These are phyloP conservation scores for Oenanthe sinensis DNA, from an alignment of 129 eudicot genomes.

Conservation along the genomic window DNA sequence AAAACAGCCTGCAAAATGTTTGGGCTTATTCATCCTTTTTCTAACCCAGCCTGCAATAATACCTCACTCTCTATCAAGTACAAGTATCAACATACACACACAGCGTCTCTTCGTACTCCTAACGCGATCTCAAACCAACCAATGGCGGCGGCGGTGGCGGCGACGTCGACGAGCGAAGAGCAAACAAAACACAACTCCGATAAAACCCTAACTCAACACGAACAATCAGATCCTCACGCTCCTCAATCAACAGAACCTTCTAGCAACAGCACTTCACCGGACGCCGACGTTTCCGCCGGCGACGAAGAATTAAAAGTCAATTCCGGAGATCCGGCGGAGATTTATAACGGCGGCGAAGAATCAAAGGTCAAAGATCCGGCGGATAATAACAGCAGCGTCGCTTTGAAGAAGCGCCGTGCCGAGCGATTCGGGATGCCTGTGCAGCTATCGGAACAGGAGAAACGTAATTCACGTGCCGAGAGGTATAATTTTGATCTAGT, in stretches of 20 bases:
- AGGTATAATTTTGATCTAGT: constrained; percentile 31
- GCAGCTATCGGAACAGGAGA: constrained; percentile 72
- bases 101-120: background rate
- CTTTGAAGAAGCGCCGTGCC: constrained; percentile 79
- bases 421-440: constrained; percentile 92
- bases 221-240: constrained; percentile 16
- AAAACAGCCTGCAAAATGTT: background rate
- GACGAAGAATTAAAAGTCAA: constrained; percentile 24
- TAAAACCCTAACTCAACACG: constrained; percentile 1
- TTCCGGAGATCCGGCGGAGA: constrained; percentile 22
- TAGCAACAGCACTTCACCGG: constrained; percentile 17
- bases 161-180: background rate
- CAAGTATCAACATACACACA: background rate
- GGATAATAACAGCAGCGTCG: constrained; percentile 21
- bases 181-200: background rate
- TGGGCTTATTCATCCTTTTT: background rate
- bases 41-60: background rate
- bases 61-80: constrained; percentile 17
- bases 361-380: background rate
- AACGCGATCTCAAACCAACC: background rate
- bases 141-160: background rate
- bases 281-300: constrained; percentile 13
- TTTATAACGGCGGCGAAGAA: background rate
- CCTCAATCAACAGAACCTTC: constrained; percentile 19
- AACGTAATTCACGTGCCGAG: constrained; percentile 89